Conservation (phyloP, 2,329 filamentous ascomycete genomes). For the Rhynchosporium agropyri region DNA sequence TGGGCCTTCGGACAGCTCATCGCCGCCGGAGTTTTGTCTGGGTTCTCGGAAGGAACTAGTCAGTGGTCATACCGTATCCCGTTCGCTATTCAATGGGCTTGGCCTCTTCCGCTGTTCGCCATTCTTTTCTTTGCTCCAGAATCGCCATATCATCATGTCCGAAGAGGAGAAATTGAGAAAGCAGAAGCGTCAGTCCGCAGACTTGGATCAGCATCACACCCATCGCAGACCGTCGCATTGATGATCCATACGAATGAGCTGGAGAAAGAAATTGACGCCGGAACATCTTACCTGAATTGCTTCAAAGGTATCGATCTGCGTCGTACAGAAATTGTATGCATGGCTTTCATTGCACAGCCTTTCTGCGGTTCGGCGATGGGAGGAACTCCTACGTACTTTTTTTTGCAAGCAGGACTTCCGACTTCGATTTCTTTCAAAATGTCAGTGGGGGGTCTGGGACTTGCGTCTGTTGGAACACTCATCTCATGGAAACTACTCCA, state of each 20-base stretch:
- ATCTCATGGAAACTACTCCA: constrained; percentile 52
- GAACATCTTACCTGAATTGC: constrained; percentile 52
- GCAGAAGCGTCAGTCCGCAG: not conserved
- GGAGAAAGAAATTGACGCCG: constrained; percentile 48
- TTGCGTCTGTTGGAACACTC: constrained; percentile 54
- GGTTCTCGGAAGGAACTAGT: constrained; percentile 5
- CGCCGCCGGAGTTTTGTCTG: constrained; percentile 15
- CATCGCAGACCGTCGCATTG: constrained; percentile 22
- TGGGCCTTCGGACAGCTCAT: constrained; percentile 43
- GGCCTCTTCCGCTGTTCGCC: constrained; percentile 50
- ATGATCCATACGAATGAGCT: constrained; percentile 57
- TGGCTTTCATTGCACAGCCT: constrained; percentile 49
- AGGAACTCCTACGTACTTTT: constrained; percentile 63
- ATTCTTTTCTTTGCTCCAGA: constrained; percentile 52
- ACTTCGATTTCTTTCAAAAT: constrained; percentile 54
- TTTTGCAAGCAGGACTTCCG: constrained; percentile 55
- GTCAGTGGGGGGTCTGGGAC: constrained; percentile 49
- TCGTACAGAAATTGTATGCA: constrained; percentile 54
- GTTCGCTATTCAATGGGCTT: constrained; percentile 53
- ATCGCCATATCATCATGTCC: constrained; percentile 46
- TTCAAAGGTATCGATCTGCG: constrained; percentile 51
- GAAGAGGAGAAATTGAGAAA: constrained; percentile 42
- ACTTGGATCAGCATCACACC: constrained; percentile 33
- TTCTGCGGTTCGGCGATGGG: constrained; percentile 61
- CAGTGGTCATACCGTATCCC: constrained; percentile 13